Percentiles rank a stretch among this genome's conserved stretches.
Evolutionary conservation across 176 grass and related monocot genomes (phyloP).

Genomic region (Aegilops bicornis): DNA sequence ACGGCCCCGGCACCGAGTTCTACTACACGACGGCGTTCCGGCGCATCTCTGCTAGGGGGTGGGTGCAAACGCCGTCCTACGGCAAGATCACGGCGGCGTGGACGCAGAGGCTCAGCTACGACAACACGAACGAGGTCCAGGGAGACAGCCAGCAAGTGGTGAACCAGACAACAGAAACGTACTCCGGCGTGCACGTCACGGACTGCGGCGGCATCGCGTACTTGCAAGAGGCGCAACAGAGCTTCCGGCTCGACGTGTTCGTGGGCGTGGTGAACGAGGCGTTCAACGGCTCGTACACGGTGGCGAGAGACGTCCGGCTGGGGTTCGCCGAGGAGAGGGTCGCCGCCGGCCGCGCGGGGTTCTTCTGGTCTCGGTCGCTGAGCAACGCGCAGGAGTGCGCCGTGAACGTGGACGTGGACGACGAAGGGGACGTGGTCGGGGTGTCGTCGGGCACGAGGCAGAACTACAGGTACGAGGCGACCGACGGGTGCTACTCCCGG

Average conservation of each 20-base stretch:
- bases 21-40: constrained; percentile 62
- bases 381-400: constrained; percentile 54
- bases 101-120: constrained; percentile 53
- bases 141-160: constrained; percentile 23
- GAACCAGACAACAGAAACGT: constrained; percentile 64
- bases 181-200: constrained; percentile 45
- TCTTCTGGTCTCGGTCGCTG: constrained; percentile 55
- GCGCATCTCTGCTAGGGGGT: constrained; percentile 49
- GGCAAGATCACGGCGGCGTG: constrained; percentile 64
- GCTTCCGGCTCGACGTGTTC: constrained; percentile 59
- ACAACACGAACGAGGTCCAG: constrained; percentile 43
- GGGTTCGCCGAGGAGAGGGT: constrained; percentile 59
- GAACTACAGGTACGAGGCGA: constrained; percentile 67
- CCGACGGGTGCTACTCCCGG: constrained; percentile 55
- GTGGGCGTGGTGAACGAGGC: constrained; percentile 38
- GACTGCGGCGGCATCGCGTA: constrained; percentile 44
- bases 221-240: constrained; percentile 53
- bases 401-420: constrained; percentile 38
- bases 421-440: constrained; percentile 39
- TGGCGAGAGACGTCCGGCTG: constrained; percentile 26
- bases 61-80: constrained; percentile 67
- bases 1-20: constrained; percentile 11
- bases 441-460: constrained; percentile 43
- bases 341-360: constrained; percentile 54
- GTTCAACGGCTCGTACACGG: constrained; percentile 29